A percentile compares a stretch with the other conserved stretches of the same genome.
Conservation (phyloP, 2,329 filamentous ascomycete species). For the Pseudogymnoascus sp. region DNA sequence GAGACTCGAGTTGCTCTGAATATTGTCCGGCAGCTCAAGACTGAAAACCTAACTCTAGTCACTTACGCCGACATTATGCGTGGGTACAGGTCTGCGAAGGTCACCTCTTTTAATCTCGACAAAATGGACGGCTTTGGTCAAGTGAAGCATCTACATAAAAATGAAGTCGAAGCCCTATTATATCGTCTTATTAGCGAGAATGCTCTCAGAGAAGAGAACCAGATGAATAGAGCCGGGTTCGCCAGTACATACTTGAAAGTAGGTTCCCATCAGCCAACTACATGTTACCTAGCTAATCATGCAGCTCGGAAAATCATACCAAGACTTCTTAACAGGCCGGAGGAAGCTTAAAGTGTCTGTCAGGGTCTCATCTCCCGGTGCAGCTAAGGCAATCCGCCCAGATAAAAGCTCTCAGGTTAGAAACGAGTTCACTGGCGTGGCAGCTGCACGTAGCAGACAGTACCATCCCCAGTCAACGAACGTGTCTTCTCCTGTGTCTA, state of each 20-base stretch:
- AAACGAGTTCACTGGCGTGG: slow-evolving; percentile 23
- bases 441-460: slow-evolving; percentile 25
- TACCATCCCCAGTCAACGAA: slow-evolving; percentile 57
- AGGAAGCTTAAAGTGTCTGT: slow-evolving; percentile 26
- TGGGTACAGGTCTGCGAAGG: slow-evolving; percentile 53
- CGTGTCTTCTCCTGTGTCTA: slow-evolving; percentile 55
- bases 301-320: slow-evolving; percentile 26
- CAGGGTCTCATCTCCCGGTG: slow-evolving; percentile 16
- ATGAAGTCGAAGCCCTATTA: slow-evolving; percentile 79
- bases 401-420: slow-evolving; percentile 30
- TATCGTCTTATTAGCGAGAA: slow-evolving; percentile 66
- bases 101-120: slow-evolving; percentile 39
- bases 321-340: slow-evolving; percentile 22
- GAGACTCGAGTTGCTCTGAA: slow-evolving; percentile 64
- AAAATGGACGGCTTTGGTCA: slow-evolving; percentile 52
- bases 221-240: slow-evolving; percentile 58
- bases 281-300: slow-evolving; percentile 30
- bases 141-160: slow-evolving; percentile 62
- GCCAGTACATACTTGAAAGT: slow-evolving; percentile 66
- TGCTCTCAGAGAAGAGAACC: slow-evolving; percentile 64
- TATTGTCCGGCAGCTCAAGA: slow-evolving; percentile 53
- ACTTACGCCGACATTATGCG: slow-evolving; percentile 81
- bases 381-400: slow-evolving; percentile 30
- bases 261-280: slow-evolving; percentile 27
- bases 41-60: slow-evolving; percentile 60